phyloP scores from a whole-genome alignment of 192 early-diverging fungal genomes.

The Neocallimastix lanati region DNA sequence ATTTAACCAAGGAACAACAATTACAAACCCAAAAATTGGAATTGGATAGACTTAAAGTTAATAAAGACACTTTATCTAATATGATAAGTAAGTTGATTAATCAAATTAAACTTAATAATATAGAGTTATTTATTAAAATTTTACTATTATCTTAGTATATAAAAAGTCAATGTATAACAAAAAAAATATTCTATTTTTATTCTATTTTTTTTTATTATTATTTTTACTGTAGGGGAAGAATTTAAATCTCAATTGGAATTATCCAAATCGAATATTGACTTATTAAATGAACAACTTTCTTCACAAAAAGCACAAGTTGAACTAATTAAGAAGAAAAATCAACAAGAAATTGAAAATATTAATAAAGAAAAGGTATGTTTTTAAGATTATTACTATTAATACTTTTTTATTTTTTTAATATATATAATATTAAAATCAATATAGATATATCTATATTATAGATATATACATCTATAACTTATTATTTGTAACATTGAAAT shows the following conservation, averaged over 20 bases:
- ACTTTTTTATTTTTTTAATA: too few species aligned
- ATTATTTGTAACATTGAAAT: too few species aligned
- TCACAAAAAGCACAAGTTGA: conserved; percentile 6
- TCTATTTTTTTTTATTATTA: too few species aligned
- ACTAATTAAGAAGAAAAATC: not conserved
- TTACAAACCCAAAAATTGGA: conserved; percentile 21
- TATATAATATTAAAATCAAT: too few species aligned
- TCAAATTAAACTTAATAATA: too few species aligned
- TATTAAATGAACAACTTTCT: conserved; percentile 6
- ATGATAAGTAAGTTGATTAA: not conserved
- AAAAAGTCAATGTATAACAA: too few species aligned
- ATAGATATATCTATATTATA: too few species aligned
- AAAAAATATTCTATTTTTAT: too few species aligned
- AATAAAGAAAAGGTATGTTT: conserved; percentile 23
- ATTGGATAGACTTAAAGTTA: conserved; percentile 17
- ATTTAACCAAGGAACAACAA: conserved; percentile 9
- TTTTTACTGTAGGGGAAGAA: not conserved
- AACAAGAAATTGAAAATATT: conserved; percentile 8
- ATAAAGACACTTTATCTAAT: conserved; percentile 11
- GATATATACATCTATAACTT: too few species aligned
- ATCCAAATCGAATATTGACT: conserved; percentile 5
- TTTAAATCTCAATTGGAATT: not conserved
- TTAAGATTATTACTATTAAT: too few species aligned
- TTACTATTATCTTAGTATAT: too few species aligned
- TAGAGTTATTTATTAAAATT: too few species aligned